A percentile compares a stretch with the other conserved stretches of the same genome.
Conservation (phyloP, 148 eudicot genomes). For the Mesembryanthemum crystallinum region DNA sequence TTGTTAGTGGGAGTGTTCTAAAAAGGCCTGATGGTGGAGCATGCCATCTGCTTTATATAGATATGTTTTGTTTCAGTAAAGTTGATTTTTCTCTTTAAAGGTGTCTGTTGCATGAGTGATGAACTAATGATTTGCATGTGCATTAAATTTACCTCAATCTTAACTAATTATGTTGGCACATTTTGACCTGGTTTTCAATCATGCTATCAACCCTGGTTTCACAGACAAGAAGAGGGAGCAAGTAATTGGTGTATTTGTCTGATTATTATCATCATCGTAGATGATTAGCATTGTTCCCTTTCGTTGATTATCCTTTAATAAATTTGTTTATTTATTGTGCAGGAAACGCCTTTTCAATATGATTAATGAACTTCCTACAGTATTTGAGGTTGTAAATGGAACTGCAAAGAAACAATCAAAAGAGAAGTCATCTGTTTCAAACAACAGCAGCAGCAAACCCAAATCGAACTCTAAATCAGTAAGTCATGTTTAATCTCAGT, state of each 20-base stretch:
- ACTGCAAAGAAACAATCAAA: slow-evolving; percentile 41
- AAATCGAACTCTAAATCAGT: slow-evolving; percentile 48
- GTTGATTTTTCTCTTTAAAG: background rate
- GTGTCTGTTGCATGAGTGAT: background rate
- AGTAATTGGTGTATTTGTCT: background rate
- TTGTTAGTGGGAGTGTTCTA: background rate
- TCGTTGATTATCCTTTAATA: background rate
- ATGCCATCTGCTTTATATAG: background rate
- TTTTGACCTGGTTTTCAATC: background rate
- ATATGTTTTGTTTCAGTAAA: background rate
- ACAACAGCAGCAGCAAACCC: slow-evolving; percentile 53
- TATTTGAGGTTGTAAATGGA: slow-evolving; percentile 57
- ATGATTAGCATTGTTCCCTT: background rate
- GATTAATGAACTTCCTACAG: slow-evolving; percentile 63
- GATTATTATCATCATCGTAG: background rate
- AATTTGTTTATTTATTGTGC: slow-evolving; percentile 20
- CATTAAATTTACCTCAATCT: background rate
- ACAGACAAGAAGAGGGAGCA: background rate
- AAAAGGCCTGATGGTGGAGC: background rate
- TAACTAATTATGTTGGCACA: background rate
- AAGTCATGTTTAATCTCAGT: slow-evolving; percentile 8
- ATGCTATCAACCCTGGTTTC: background rate
- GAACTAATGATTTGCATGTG: background rate
- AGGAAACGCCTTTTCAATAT: slow-evolving; percentile 56
- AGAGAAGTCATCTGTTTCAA: slow-evolving; percentile 50